phyloP scores from a whole-genome alignment of 2,329 filamentous ascomycete species.

The Fusarium pseudocircinatum region DNA sequence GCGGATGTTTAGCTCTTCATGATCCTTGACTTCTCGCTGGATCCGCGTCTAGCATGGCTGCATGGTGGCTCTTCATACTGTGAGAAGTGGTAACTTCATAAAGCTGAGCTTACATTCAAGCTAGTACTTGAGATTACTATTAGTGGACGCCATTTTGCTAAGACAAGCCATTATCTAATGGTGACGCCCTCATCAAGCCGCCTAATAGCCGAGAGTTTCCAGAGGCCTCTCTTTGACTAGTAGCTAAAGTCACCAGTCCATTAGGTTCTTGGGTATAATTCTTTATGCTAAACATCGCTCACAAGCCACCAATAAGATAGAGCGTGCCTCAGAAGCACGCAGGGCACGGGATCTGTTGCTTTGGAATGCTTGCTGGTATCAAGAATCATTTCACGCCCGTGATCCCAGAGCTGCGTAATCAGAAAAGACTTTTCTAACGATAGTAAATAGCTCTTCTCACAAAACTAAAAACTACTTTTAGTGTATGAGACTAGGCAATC shows the following conservation, averaged over 20 bases:
- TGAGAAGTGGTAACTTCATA: background rate
- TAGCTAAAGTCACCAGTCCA: background rate
- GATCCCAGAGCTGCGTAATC: background rate
- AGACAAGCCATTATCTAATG: background rate
- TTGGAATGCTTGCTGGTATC: background rate
- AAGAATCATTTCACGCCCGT: background rate
- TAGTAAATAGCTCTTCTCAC: too few species aligned
- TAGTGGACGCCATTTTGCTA: background rate
- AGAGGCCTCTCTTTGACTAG: background rate
- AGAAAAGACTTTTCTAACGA: too few species aligned
- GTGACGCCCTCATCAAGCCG: background rate
- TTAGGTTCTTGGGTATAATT: accelerated
- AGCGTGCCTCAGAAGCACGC: too few species aligned
- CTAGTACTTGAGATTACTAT: background rate
- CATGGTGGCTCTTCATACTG: background rate
- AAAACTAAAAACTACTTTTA: too few species aligned
- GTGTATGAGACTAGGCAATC: too few species aligned
- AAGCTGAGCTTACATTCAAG: too few species aligned
- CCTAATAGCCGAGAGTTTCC: too few species aligned
- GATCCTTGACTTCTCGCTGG: background rate
- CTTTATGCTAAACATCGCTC: accelerated
- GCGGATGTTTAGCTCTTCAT: accelerated
- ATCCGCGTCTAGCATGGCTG: background rate
- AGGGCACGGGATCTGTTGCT: too few species aligned
- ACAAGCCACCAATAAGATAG: too few species aligned